phyloP scores from a whole-genome alignment of 345 rosid genomes.

The Clarkia xantiana region DNA sequence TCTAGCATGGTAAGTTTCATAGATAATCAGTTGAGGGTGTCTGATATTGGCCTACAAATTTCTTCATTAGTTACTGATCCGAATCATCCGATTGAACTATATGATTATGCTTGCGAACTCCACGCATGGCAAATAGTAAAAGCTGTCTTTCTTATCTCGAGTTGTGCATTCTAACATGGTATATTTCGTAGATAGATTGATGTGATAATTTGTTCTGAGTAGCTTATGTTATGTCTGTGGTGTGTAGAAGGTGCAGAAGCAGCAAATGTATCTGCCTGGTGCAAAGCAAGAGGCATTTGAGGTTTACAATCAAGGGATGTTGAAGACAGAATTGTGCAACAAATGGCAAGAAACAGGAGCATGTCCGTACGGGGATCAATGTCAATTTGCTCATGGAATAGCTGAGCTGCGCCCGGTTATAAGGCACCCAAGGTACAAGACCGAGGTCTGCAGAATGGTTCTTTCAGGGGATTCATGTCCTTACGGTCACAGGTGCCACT shows the following conservation, averaged over 20 bases:
- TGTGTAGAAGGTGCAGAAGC: constrained; percentile 11
- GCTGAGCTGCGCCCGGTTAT: constrained; percentile 76
- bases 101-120: too few species aligned
- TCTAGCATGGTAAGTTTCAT: too few species aligned
- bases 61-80: too few species aligned
- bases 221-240: too few species aligned
- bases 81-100: too few species aligned
- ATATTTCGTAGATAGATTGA: too few species aligned
- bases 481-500: constrained; percentile 90
- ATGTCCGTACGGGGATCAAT: constrained; percentile 62
- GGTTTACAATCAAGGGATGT: constrained; percentile 70
- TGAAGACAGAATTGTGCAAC: constrained; percentile 88
- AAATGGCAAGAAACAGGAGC: constrained; percentile 92
- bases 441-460: constrained; percentile 72
- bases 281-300: constrained; percentile 37
- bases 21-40: too few species aligned
- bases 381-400: constrained; percentile 87
- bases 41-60: too few species aligned
- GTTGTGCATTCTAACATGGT: too few species aligned
- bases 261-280: constrained; percentile 22
- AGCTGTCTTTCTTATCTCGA: too few species aligned
- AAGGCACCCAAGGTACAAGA: constrained; percentile 86
- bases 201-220: too few species aligned
- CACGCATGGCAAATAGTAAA: too few species aligned
- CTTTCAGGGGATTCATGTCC: constrained; percentile 57